phyloP scores from a whole-genome alignment of 2,329 filamentous ascomycete species.

The Penicillium brevicompactum region DNA sequence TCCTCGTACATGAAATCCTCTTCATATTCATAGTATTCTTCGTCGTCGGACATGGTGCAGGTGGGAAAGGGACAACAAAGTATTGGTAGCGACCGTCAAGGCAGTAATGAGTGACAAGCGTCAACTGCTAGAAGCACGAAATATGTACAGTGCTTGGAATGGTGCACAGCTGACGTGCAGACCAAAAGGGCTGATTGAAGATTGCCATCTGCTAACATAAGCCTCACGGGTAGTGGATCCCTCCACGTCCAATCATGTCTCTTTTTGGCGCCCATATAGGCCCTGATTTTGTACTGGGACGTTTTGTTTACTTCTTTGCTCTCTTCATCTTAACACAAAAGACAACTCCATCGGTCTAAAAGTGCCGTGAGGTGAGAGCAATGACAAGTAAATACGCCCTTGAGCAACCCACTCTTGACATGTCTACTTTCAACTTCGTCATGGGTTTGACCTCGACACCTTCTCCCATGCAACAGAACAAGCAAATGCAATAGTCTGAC shows the following conservation, averaged over 20 bases:
- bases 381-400: too few relatives aligned
- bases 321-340: too few relatives aligned
- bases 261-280: too few relatives aligned
- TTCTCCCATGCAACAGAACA: too few relatives aligned
- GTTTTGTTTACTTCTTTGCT: neutral
- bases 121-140: neutral
- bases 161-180: neutral
- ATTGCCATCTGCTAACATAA: neutral
- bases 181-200: neutral
- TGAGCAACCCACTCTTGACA: too few relatives aligned
- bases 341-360: too few relatives aligned
- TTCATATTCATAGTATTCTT: conserved; percentile 40
- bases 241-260: too few relatives aligned
- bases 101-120: neutral
- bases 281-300: neutral
- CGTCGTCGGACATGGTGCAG: conserved; percentile 40
- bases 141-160: neutral
- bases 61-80: neutral
- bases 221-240: neutral
- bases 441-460: too few relatives aligned
- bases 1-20: conserved; percentile 40
- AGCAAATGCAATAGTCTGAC: too few relatives aligned
- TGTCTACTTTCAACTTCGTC: too few relatives aligned
- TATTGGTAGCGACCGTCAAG: neutral
- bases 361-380: too few relatives aligned